phyloP scores from a whole-genome alignment of 257 asterid species.

The Fraxinus anomala region DNA sequence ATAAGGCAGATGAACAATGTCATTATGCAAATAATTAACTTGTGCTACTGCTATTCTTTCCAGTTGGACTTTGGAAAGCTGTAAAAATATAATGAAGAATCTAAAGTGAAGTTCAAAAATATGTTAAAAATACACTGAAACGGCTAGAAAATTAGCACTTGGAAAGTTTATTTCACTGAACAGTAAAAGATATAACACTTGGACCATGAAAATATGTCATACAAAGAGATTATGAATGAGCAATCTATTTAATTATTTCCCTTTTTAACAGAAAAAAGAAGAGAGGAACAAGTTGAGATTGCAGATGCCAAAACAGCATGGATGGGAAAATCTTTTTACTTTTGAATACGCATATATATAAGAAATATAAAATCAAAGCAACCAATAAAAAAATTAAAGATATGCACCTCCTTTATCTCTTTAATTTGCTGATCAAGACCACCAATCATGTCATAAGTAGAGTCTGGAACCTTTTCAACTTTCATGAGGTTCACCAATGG shows the following conservation, averaged over 20 bases:
- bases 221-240: neutral
- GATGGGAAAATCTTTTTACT: neutral
- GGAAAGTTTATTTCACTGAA: neutral
- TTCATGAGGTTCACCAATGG: slow-evolving; percentile 95
- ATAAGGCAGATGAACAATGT: too few species aligned
- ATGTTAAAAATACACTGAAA: neutral
- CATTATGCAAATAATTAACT: too few species aligned
- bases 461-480: slow-evolving; percentile 97
- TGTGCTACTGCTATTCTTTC: too few species aligned
- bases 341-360: neutral
- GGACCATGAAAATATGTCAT: neutral
- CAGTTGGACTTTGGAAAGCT: neutral
- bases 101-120: neutral
- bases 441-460: slow-evolving; percentile 99
- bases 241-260: neutral
- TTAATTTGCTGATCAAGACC: slow-evolving; percentile 78
- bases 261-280: neutral
- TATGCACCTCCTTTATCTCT: slow-evolving; percentile 62
- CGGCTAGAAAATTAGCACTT: neutral
- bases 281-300: neutral
- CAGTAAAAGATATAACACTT: neutral
- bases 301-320: neutral
- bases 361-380: neutral
- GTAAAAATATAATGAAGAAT: neutral
- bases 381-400: slow-evolving; percentile 18